These are phyloP conservation scores for Rhizodiscina lignyota DNA, from an alignment of 495 filamentous ascomycete species.

Conservation along the genomic window DNA sequence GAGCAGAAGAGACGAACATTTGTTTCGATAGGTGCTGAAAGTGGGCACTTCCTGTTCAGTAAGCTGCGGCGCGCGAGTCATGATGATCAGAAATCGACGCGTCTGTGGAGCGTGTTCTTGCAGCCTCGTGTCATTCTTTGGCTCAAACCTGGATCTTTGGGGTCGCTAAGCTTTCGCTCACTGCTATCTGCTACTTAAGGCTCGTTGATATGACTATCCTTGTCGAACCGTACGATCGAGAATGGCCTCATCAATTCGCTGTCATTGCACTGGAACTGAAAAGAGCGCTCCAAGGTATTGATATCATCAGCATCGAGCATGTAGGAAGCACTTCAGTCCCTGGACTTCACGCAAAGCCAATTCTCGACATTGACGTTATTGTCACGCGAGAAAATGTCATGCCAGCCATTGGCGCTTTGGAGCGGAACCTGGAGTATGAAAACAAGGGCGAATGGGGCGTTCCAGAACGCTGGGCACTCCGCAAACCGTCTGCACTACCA, in stretches of 20 bases:
- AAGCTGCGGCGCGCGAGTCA: no score
- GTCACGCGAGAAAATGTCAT: conserved; percentile 4
- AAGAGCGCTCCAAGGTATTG: conserved; percentile 2
- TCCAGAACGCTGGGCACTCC: conserved; percentile 7
- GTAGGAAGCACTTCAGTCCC: conserved; percentile 19
- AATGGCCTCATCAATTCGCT: conserved; percentile 12
- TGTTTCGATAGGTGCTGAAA: no score
- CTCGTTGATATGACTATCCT: conserved; percentile 13
- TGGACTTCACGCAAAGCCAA: conserved; percentile 14
- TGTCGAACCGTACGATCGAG: conserved; percentile 12
- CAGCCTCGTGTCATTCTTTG: no score
- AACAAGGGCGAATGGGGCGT: conserved; percentile 11
- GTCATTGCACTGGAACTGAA: conserved; percentile 6
- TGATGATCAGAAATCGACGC: no score
- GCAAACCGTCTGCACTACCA: conserved; percentile 5
- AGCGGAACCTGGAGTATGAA: neutral
- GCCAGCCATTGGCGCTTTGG: conserved; percentile 5
- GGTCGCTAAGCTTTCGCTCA: no score
- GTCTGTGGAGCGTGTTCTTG: no score
- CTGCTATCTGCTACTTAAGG: no score
- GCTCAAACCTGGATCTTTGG: no score
- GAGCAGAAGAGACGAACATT: no score
- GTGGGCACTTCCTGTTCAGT: no score
- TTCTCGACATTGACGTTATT: conserved; percentile 19
- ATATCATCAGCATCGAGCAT: conserved; percentile 13